Percentiles rank a stretch among this genome's conserved stretches.
phyloP scores from a whole-genome alignment of 495 filamentous ascomycete species.

The Penicillium arizonense region DNA sequence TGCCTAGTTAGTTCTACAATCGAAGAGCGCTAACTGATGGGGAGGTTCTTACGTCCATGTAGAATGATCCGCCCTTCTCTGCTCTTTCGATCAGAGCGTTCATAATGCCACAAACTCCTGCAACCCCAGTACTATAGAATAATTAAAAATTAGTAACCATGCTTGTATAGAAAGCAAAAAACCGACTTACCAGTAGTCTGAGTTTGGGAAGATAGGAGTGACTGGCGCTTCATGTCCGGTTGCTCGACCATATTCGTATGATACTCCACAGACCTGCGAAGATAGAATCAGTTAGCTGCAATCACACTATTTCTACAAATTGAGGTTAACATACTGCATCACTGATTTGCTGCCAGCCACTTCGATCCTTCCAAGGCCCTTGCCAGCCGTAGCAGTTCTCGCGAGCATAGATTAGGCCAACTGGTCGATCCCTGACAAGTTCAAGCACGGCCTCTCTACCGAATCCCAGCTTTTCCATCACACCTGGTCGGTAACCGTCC shows the following conservation, averaged over 20 bases:
- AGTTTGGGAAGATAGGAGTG: constrained; percentile 21
- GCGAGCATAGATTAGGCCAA: constrained; percentile 49
- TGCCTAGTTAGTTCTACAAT: neutral
- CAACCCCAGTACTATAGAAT: constrained; percentile 21
- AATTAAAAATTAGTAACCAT: neutral
- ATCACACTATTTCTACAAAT: neutral
- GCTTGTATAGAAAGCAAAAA: neutral
- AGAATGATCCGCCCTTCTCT: constrained; percentile 31
- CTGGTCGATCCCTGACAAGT: constrained; percentile 34
- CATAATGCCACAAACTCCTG: constrained; percentile 27
- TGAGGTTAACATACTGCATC: constrained; percentile 30
- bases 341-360: constrained; percentile 57
- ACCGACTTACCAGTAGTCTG: constrained; percentile 16
- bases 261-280: constrained; percentile 12
- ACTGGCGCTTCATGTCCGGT: constrained; percentile 26
- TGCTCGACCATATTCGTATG: constrained; percentile 18
- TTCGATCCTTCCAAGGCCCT: constrained; percentile 49
- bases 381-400: constrained; percentile 61
- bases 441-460: constrained; percentile 43
- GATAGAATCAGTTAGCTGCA: neutral
- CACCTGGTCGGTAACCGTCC: constrained; percentile 54
- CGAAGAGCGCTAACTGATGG: neutral
- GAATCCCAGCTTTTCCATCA: constrained; percentile 49
- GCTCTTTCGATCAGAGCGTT: constrained; percentile 32
- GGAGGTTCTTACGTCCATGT: constrained; percentile 15